Base-by-base conservation (phyloP, 2,329 filamentous ascomycete genomes). In the Xylariaceae sp. region DNA sequence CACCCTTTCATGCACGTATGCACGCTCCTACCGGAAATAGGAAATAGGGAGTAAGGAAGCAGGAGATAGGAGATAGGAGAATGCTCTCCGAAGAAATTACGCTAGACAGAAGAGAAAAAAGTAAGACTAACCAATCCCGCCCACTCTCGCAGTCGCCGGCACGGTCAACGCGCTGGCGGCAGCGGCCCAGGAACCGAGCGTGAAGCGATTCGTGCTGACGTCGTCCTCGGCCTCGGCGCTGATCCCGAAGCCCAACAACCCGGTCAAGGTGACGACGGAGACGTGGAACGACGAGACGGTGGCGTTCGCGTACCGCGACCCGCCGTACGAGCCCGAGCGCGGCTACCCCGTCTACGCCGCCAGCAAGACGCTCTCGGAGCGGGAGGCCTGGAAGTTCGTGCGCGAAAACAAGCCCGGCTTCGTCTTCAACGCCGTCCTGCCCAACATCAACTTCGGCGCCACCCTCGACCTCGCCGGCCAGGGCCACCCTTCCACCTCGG, bases 171-270 rank as follows among this genome's bases (percentile, higher is more conserved):
- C 28, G 12, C 40, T 55, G 1, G 31, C 40, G 6, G 31, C 52
- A 13, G 46, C 52, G 1, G 41, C 46, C 15, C 43, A 40, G 13
- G 45, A 47, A 23, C 44, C 51, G 2, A 34, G 23, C 11, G 38
- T 49, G 2, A 50, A 50, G 40, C 46, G 54, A n/a, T 49, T 54
- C 18, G 48, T 54, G 2, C 14, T 54, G 5, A 51, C 47, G 1
- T 54, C 52, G 0, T 54, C 52, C 0, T 53, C 46, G 5, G 29
- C 38, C 4, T 38, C 52, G 2, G 44, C 42, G 2, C 12, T 44
- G 2, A 17, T 36, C 11, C 38, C 46, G 4, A 40, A 28, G n/a
- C 34, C 41, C 5, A 43, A 50, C 23, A 36, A 41, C 2, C 35
- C 44, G 13, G 19, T 47, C 21, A 36, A 16, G 17, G 44, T 53